A percentile compares a stretch with the other conserved stretches of the same genome.
These are phyloP conservation scores for Penicillium sp. DNA, from an alignment of 2,329 filamentous ascomycete species.

Conservation along the genomic window DNA sequence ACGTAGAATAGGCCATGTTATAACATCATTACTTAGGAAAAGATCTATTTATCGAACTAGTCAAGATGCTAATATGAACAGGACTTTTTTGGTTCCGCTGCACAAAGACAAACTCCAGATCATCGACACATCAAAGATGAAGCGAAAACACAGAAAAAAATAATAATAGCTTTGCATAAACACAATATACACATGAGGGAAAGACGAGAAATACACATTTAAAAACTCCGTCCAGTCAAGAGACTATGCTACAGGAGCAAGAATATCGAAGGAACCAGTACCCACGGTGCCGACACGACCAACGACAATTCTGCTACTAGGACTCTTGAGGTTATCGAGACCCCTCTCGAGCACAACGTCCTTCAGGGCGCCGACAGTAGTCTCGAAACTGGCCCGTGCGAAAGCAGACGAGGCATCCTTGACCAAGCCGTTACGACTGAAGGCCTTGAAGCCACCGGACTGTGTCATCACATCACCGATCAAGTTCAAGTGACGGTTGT, in stretches of 20 bases:
- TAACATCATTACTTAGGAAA: constrained; percentile 6
- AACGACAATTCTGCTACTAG: constrained; percentile 83
- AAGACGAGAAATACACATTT: constrained; percentile 19
- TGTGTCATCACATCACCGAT: constrained; percentile 99
- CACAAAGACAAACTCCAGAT: constrained; percentile 38
- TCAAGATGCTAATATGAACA: constrained; percentile 32
- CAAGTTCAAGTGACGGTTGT: constrained; percentile 87
- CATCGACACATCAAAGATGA: constrained; percentile 36
- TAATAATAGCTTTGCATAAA: constrained; percentile 16
- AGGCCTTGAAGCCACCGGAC: constrained; percentile 81
- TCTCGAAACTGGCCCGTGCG: constrained; percentile 99
- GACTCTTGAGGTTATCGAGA: constrained; percentile 81
- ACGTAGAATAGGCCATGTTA: neutral
- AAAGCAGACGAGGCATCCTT: constrained; percentile 83
- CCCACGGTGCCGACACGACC: constrained; percentile 79
- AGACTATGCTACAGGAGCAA: constrained; percentile 52
- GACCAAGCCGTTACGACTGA: constrained; percentile 81
- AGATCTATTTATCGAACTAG: constrained; percentile 24
- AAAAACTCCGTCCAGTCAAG: constrained; percentile 18
- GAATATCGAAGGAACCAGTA: constrained; percentile 87
- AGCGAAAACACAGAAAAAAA: constrained; percentile 14
- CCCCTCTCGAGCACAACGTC: constrained; percentile 89
- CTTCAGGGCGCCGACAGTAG: constrained; percentile 87
- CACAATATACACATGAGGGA: constrained; percentile 28
- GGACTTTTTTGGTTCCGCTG: constrained; percentile 39